phyloP scores from a whole-genome alignment of 257 asterid species.

The Mitragyna speciosa region DNA sequence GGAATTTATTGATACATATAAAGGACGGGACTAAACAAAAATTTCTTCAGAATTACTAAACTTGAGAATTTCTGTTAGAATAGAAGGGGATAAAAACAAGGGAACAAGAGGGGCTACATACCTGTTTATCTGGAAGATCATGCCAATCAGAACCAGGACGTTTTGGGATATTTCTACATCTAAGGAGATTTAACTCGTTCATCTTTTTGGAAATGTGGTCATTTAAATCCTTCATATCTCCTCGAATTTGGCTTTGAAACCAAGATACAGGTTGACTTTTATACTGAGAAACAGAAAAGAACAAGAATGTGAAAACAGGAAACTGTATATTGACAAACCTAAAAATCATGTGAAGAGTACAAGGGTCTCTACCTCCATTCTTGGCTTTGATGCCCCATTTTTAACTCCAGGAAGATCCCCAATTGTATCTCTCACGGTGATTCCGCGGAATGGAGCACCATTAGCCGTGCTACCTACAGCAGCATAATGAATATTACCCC shows the following conservation, averaged over 20 bases:
- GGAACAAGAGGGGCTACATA: background rate
- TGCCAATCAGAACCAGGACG: constrained; percentile 30
- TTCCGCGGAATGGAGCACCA: constrained; percentile 29
- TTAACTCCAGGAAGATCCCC: constrained; percentile 26
- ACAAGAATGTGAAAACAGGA: background rate
- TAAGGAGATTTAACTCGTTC: constrained; percentile 26
- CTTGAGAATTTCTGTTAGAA: background rate
- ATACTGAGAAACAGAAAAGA: constrained; percentile 11
- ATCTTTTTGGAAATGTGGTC: constrained; percentile 27
- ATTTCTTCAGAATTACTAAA: background rate
- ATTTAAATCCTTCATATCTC: constrained; percentile 7
- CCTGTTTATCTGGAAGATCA: constrained; percentile 17
- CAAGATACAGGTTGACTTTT: constrained; percentile 19
- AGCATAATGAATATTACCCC: constrained; percentile 16
- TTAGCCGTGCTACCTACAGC: constrained; percentile 20
- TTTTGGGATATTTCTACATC: constrained; percentile 20
- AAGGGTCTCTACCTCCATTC: constrained; percentile 5
- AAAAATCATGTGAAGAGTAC: background rate
- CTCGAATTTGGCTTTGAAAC: constrained; percentile 24
- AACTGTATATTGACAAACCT: no score
- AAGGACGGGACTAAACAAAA: background rate
- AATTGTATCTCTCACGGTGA: constrained; percentile 26
- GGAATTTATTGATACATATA: no score
- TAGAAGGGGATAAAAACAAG: no score
- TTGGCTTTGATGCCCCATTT: constrained; percentile 16